Conservation (phyloP, 306 rosid species). For the Trifolium subterraneum region DNA sequence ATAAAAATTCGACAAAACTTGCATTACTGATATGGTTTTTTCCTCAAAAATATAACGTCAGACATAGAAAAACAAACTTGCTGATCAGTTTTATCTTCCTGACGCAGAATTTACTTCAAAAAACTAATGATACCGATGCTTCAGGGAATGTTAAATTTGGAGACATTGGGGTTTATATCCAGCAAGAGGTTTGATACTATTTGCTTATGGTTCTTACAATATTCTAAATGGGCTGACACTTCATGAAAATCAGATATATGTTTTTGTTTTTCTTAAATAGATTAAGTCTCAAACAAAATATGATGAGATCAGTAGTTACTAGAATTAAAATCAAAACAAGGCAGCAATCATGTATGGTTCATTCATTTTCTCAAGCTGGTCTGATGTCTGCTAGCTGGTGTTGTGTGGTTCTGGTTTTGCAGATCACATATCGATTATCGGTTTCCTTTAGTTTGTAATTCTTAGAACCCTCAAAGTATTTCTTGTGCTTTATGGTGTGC, state of each 20-base stretch:
- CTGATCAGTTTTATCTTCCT: conserved; percentile 35
- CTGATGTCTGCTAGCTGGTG: too few relatives aligned
- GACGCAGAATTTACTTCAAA: conserved; percentile 79
- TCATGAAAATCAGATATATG: conserved; percentile 4
- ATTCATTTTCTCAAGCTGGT: too few relatives aligned
- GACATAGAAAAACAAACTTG: conserved; percentile 29
- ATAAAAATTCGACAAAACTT: conserved; percentile 13
- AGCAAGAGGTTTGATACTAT: conserved; percentile 77
- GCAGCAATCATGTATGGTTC: too few relatives aligned
- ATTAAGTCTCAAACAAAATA: not conserved
- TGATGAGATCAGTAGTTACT: not conserved
- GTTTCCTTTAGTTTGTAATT: too few relatives aligned
- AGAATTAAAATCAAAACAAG: not conserved
- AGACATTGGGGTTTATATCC: conserved; percentile 85
- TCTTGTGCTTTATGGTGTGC: too few relatives aligned
- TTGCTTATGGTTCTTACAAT: conserved; percentile 32
- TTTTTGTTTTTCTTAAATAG: not conserved
- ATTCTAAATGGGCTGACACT: conserved; percentile 31
- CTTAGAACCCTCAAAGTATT: too few relatives aligned
- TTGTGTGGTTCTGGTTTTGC: too few relatives aligned
- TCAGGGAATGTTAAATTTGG: conserved; percentile 78
- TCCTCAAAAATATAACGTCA: not conserved
- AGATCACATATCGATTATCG: too few relatives aligned
- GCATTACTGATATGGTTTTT: conserved; percentile 12
- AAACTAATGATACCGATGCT: conserved; percentile 90